These are phyloP conservation scores for Colletotrichum musicola DNA, from an alignment of 2,329 filamentous ascomycete genomes.

Conservation along the genomic window DNA sequence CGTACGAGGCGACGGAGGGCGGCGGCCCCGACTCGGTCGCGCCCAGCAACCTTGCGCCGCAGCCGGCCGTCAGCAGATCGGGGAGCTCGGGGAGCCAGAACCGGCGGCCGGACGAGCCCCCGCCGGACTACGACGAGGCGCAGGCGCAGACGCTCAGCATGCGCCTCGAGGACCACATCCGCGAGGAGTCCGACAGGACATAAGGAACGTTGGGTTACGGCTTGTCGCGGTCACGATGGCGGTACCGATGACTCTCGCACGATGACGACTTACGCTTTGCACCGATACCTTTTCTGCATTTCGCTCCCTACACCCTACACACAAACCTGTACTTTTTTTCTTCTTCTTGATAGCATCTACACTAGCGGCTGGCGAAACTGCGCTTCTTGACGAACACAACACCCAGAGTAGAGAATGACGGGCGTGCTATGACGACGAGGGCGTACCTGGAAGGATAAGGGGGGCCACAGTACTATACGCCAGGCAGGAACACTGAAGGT, in stretches of 20 bases:
- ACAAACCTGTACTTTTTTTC: slow-evolving; percentile 26
- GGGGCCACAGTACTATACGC: slow-evolving; percentile 6
- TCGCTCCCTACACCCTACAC: slow-evolving; percentile 15
- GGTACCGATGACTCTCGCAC: too few relatives aligned
- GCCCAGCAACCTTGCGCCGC: slow-evolving; percentile 48
- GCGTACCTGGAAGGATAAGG: background rate
- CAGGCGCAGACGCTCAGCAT: slow-evolving; percentile 77
- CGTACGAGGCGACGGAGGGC: slow-evolving; percentile 77
- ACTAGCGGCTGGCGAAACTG: slow-evolving; percentile 32
- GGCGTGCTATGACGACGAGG: slow-evolving; percentile 7
- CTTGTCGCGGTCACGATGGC: slow-evolving; percentile 17
- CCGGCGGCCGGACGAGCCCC: slow-evolving; percentile 77
- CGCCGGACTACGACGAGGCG: slow-evolving; percentile 91
- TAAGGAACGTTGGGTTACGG: slow-evolving; percentile 40
- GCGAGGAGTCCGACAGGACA: slow-evolving; percentile 77
- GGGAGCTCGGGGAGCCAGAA: slow-evolving; percentile 53
- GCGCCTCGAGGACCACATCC: slow-evolving; percentile 76
- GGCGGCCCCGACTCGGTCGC: slow-evolving; percentile 38
- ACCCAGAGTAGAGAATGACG: slow-evolving; percentile 29
- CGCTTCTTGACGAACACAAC: slow-evolving; percentile 28
- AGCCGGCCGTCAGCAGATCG: slow-evolving; percentile 48
- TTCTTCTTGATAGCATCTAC: slow-evolving; percentile 27
- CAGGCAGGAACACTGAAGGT: too few relatives aligned
- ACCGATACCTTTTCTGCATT: slow-evolving; percentile 36
- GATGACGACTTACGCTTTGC: slow-evolving; percentile 25